These are phyloP conservation scores for Lojkania enalia DNA, from an alignment of 2,329 filamentous ascomycete species.

Conservation along the genomic window DNA sequence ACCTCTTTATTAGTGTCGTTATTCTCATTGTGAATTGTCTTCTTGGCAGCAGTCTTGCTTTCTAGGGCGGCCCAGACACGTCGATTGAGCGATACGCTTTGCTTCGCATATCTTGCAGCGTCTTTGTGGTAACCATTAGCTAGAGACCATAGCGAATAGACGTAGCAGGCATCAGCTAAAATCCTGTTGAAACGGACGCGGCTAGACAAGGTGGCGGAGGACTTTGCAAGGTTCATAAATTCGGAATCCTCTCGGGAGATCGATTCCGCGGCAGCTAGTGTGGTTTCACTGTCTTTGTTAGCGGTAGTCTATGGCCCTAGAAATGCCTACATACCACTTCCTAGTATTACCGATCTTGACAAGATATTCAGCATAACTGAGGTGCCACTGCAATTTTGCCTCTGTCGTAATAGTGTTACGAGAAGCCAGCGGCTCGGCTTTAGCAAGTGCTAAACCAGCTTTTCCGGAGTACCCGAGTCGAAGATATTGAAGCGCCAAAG, in stretches of 20 bases:
- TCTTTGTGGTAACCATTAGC: constrained; percentile 54
- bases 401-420: constrained; percentile 48
- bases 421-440: constrained; percentile 57
- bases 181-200: constrained; percentile 53
- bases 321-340: constrained; percentile 54
- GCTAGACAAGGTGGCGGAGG: constrained; percentile 38
- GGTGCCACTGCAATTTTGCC: constrained; percentile 61
- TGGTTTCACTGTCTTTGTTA: constrained; percentile 31
- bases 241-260: constrained; percentile 32
- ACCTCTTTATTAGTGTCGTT: constrained; percentile 23
- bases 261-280: constrained; percentile 32
- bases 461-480: constrained; percentile 64
- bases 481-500: constrained; percentile 59
- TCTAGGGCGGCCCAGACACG: constrained; percentile 57
- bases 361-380: constrained; percentile 75
- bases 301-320: neutral
- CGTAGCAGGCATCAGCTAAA: constrained; percentile 62
- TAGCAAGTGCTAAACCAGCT: constrained; percentile 60
- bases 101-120: constrained; percentile 54
- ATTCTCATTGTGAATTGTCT: constrained; percentile 14
- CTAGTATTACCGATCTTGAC: constrained; percentile 67
- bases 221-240: constrained; percentile 35
- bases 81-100: constrained; percentile 54
- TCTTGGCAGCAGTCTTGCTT: constrained; percentile 38
- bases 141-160: constrained; percentile 68